Conservation (phyloP, 768 basidiomycete species). For the Amanita fuliginea region DNA sequence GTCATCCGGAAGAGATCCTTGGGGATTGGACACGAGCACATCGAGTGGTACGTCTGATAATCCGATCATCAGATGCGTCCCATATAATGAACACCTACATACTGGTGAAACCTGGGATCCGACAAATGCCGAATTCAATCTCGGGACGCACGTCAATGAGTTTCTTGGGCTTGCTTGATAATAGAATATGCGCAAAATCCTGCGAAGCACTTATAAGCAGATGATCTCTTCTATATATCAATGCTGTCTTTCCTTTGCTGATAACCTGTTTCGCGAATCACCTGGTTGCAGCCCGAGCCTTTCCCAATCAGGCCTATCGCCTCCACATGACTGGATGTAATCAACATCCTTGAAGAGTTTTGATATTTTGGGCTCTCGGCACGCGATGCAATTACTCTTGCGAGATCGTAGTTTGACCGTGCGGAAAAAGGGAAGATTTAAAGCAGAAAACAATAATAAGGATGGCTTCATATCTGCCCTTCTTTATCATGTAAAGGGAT, state of each 20-base stretch:
- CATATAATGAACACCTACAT: conserved; percentile 13
- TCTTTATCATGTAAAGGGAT: not conserved
- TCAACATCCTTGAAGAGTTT: conserved; percentile 48
- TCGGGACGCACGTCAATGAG: conserved; percentile 75
- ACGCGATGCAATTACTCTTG: conserved; percentile 64
- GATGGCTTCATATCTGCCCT: conserved; percentile 45
- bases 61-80: not conserved
- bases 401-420: conserved; percentile 70
- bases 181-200: conserved; percentile 14
- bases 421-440: conserved; percentile 64
- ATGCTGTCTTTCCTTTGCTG: conserved; percentile 24
- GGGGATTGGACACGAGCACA: conserved; percentile 51
- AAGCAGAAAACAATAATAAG: conserved; percentile 65
- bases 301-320: conserved; percentile 56
- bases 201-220: conserved; percentile 3
- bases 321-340: conserved; percentile 85
- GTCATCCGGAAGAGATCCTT: conserved; percentile 22
- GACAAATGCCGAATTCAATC: conserved; percentile 81
- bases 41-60: conserved; percentile 62
- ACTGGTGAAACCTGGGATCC: conserved; percentile 69
- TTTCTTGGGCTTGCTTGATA: not conserved
- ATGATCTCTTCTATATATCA: not conserved
- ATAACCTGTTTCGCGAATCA: conserved; percentile 28
- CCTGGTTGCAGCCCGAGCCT: conserved; percentile 36
- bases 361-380: conserved; percentile 38